Conservation (phyloP, 2,329 filamentous ascomycete species). For the Neonectria hederae region DNA sequence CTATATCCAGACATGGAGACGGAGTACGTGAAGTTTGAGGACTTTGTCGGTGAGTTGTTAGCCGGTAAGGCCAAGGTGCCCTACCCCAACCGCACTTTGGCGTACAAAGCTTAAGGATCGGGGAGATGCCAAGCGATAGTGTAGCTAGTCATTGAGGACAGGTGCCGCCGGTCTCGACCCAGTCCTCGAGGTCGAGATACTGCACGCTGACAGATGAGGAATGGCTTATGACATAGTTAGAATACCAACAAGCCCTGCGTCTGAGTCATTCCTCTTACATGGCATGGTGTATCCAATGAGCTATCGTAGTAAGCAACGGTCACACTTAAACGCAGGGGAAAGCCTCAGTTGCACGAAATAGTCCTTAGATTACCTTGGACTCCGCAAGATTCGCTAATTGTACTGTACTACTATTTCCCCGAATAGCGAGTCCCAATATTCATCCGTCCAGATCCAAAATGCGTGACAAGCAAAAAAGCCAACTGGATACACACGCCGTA, state of each 20-base stretch:
- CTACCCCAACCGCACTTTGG: slow-evolving; percentile 3
- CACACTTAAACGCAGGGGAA: neutral
- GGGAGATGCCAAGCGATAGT: neutral
- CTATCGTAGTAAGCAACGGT: neutral
- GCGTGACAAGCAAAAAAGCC: neutral
- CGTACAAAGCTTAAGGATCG: neutral
- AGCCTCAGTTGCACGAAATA: neutral
- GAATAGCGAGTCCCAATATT: slow-evolving; percentile 9
- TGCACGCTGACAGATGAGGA: neutral
- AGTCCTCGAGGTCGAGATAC: neutral
- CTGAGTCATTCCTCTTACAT: neutral
- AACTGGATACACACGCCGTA: slow-evolving; percentile 5
- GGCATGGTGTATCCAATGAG: neutral
- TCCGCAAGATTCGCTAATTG: neutral
- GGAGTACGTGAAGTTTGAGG: neutral
- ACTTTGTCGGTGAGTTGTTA: neutral
- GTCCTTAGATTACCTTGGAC: neutral
- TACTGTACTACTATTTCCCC: neutral
- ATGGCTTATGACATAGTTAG: neutral
- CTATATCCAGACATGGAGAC: slow-evolving; percentile 55
- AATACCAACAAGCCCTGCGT: no score
- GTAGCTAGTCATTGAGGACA: neutral
- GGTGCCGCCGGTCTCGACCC: neutral
- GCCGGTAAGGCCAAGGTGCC: slow-evolving; percentile 6
- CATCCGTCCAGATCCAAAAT: neutral